Evolutionary conservation across 768 basidiomycete genomes (phyloP).

Genomic region (Strobilomyces dryophilus): DNA sequence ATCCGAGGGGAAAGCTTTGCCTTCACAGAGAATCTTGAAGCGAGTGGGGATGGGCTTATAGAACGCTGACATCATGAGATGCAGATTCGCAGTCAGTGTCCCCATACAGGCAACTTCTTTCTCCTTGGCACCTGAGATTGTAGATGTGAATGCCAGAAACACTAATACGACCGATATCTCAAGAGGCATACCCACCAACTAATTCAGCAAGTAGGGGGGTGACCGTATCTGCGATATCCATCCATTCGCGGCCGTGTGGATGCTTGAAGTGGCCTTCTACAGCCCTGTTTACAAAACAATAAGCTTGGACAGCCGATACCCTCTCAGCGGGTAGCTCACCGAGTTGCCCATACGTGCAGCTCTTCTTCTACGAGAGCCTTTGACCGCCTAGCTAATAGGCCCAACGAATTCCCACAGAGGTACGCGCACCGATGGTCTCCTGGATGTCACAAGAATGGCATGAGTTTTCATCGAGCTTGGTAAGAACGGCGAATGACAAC

Average conservation of each 20-base stretch:
- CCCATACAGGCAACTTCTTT: conserved; percentile 95
- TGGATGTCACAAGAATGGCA: conserved; percentile 14
- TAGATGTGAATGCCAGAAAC: conserved; percentile 15
- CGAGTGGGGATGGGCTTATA: conserved; percentile 83
- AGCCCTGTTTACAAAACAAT: conserved; percentile 44
- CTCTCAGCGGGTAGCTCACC: conserved; percentile 37
- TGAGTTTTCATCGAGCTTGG: conserved; percentile 9
- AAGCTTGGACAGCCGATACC: conserved; percentile 7
- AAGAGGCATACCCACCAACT: conserved; percentile 55
- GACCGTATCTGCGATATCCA: conserved; percentile 66
- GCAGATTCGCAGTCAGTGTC: conserved; percentile 91
- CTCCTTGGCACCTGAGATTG: conserved; percentile 68
- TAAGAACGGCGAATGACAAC: conserved; percentile 28
- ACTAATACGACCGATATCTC: background rate
- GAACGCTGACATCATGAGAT: conserved; percentile 92
- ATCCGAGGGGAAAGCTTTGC: conserved; percentile 94
- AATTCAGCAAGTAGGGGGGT: conserved; percentile 74
- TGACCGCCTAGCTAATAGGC: conserved; percentile 73
- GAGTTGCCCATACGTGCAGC: conserved; percentile 75
- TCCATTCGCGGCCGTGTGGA: conserved; percentile 82
- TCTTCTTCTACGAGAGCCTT: conserved; percentile 75
- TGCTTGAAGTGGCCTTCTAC: conserved; percentile 90
- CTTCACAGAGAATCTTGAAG: conserved; percentile 94
- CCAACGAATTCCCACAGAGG: conserved; percentile 95
- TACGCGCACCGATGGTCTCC: conserved; percentile 65